Evolutionary conservation across 495 filamentous ascomycete genomes (phyloP).

Genomic region (Massariosphaeria phaeospora): DNA sequence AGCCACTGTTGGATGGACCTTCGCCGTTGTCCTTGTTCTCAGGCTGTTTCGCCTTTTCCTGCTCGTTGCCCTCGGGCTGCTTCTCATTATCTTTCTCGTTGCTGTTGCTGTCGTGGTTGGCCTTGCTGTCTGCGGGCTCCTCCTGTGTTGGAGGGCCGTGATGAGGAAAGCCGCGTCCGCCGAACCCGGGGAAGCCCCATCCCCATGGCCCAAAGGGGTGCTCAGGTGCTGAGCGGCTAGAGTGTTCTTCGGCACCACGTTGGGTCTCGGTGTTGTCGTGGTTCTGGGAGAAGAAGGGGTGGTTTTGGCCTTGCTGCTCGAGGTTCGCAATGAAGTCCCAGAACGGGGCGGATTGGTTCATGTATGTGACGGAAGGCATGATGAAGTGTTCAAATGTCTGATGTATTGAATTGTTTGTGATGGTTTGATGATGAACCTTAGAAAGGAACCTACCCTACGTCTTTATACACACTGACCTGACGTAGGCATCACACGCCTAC

Average conservation of each 20-base stretch:
- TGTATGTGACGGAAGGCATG: conserved; percentile 43
- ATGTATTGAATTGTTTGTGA: background rate
- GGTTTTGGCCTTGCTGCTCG: conserved; percentile 39
- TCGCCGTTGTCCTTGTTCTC: conserved; percentile 11
- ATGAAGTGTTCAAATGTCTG: background rate
- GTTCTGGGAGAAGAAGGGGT: conserved; percentile 34
- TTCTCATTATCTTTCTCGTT: conserved; percentile 6
- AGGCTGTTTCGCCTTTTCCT: too few relatives aligned
- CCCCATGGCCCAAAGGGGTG: conserved; percentile 21
- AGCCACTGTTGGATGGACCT: conserved; percentile 1
- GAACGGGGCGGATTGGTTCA: conserved; percentile 45
- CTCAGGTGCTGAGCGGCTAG: background rate
- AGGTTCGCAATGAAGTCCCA: conserved; percentile 45
- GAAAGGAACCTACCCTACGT: background rate
- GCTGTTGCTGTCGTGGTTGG: conserved; percentile 2
- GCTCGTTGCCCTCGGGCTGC: background rate
- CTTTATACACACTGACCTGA: conserved; percentile 3
- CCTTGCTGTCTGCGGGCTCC: background rate
- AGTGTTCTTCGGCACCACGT: conserved; percentile 8
- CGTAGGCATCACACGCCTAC: conserved; percentile 8
- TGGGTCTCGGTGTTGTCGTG: conserved; percentile 13
- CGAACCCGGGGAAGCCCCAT: conserved; percentile 20
- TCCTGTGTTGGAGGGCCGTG: conserved; percentile 11
- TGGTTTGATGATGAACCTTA: background rate
- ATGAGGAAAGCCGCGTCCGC: conserved; percentile 16